Evolutionary conservation across 1,284 basidiomycete species (phyloP).

Genomic region (Marasmius oreades): DNA sequence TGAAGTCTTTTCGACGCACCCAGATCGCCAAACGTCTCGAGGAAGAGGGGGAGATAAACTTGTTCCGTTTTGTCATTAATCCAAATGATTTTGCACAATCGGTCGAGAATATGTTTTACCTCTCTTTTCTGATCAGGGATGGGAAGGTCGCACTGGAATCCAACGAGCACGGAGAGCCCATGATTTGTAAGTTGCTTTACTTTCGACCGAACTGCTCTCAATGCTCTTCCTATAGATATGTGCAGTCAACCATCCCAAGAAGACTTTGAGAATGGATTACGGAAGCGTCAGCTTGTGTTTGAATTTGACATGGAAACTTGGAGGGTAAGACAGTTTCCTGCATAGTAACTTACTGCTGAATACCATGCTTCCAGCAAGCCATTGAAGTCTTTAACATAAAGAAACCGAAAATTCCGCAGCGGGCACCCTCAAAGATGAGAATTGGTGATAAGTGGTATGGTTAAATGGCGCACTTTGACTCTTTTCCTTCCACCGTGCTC

Average conservation of each 20-base stretch:
- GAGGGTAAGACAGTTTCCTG: constrained; percentile 46
- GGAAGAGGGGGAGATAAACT: constrained; percentile 52
- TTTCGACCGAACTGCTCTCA: not conserved
- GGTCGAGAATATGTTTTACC: constrained; percentile 91
- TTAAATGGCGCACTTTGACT: constrained; percentile 21
- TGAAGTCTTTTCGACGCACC: not conserved
- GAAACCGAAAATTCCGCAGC: constrained; percentile 62
- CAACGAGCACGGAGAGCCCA: constrained; percentile 62
- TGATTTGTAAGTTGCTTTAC: constrained; percentile 56
- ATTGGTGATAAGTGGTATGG: constrained; percentile 70
- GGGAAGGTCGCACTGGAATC: constrained; percentile 73
- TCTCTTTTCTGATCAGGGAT: constrained; percentile 88
- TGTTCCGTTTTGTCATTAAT: constrained; percentile 85
- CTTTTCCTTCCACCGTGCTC: not conserved
- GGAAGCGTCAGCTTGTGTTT: constrained; percentile 79
- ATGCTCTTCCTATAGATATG: constrained; percentile 36
- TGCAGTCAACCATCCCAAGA: constrained; percentile 62
- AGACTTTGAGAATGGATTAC: constrained; percentile 61
- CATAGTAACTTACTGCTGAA: not conserved
- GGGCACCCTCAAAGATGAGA: constrained; percentile 49
- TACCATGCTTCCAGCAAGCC: constrained; percentile 50
- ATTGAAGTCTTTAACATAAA: constrained; percentile 80
- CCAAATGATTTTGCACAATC: constrained; percentile 87
- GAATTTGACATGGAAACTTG: constrained; percentile 85
- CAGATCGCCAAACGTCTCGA: constrained; percentile 58